Percentiles rank a stretch among this genome's conserved stretches.
phyloP scores from a whole-genome alignment of 1,284 basidiomycete species.

The Paramarasmius palmivorus region DNA sequence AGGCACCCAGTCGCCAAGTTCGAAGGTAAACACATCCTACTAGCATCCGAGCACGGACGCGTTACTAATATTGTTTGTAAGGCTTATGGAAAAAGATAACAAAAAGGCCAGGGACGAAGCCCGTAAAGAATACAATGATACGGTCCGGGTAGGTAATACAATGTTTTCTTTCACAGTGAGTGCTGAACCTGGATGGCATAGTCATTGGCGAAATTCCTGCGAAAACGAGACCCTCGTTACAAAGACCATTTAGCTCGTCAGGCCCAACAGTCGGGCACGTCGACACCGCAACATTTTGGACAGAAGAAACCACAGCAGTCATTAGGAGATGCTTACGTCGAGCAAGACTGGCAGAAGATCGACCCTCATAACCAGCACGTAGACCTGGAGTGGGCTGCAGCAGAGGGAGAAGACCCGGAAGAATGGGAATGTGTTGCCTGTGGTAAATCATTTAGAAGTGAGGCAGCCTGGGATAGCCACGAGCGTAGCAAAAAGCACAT shows the following conservation, averaged over 20 bases:
- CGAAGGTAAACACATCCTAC: slow-evolving; percentile 55
- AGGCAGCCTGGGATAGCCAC: slow-evolving; percentile 95
- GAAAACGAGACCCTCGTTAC: slow-evolving; percentile 93
- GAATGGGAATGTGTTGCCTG: slow-evolving; percentile 98
- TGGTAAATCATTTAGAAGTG: slow-evolving; percentile 86
- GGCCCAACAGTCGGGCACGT: slow-evolving; percentile 30
- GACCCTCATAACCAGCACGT: slow-evolving; percentile 43
- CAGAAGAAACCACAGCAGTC: slow-evolving; percentile 22
- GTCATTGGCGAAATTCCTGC: slow-evolving; percentile 85
- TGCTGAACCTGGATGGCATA: too few relatives aligned
- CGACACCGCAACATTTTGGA: slow-evolving; percentile 22
- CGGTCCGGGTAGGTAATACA: slow-evolving; percentile 73
- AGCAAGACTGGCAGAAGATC: slow-evolving; percentile 84
- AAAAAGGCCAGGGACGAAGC: slow-evolving; percentile 89
- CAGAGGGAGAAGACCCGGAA: slow-evolving; percentile 69
- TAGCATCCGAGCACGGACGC: slow-evolving; percentile 7
- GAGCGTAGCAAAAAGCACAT: slow-evolving; percentile 96
- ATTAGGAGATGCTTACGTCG: slow-evolving; percentile 52
- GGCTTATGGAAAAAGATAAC: slow-evolving; percentile 99
- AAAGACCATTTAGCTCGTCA: slow-evolving; percentile 66
- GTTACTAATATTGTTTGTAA: slow-evolving; percentile 47
- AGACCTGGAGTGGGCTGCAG: slow-evolving; percentile 70
- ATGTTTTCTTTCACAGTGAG: too few relatives aligned
- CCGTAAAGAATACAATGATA: slow-evolving; percentile 92
- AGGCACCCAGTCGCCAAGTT: slow-evolving; percentile 86